Conservation (phyloP, 2,329 filamentous ascomycete species). For the Hypocreales sp. region DNA sequence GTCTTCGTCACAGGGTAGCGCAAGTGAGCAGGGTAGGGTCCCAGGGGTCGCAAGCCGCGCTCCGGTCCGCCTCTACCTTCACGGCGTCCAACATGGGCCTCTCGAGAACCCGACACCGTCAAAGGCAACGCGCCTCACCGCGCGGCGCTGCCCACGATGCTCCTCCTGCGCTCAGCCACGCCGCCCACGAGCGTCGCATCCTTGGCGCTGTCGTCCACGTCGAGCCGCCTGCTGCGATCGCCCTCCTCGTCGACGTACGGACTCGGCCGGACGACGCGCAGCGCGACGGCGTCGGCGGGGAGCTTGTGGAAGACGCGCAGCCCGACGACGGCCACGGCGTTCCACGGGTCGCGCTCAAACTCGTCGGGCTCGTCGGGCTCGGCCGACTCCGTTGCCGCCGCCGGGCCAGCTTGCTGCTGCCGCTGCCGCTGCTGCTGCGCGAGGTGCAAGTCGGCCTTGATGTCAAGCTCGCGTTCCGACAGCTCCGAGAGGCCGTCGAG, state of each 20-base stretch:
- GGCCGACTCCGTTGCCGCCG: constrained; percentile 3
- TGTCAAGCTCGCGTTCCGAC: constrained; percentile 23
- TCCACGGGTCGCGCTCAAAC: constrained; percentile 43
- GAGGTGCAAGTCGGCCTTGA: constrained; percentile 10
- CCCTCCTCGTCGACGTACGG: constrained; percentile 13
- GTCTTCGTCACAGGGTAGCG: no score
- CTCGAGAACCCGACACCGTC: no score
- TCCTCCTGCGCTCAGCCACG: constrained; percentile 17
- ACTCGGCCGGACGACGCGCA: constrained; percentile 23
- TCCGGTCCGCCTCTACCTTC: no score
- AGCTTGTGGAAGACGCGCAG: constrained; percentile 42
- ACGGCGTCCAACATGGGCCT: no score
- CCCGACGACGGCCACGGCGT: constrained; percentile 45
- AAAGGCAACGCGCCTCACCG: no score
- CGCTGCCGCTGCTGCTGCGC: constrained; percentile 2
- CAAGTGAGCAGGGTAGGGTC: no score
- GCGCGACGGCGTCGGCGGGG: constrained; percentile 18
- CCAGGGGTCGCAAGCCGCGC: no score
- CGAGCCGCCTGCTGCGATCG: constrained; percentile 17
- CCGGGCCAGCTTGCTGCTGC: no score
- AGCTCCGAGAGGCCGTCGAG: constrained; percentile 19
- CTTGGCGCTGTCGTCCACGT: constrained; percentile 29
- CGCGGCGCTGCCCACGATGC: constrained; percentile 15
- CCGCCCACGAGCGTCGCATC: constrained; percentile 24
- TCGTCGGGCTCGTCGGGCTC: constrained; percentile 31